A percentile compares a stretch with the other conserved stretches of the same genome.
Conservation (phyloP, 352 stramenopile genomes). For the Globisporangium apiculatum region DNA sequence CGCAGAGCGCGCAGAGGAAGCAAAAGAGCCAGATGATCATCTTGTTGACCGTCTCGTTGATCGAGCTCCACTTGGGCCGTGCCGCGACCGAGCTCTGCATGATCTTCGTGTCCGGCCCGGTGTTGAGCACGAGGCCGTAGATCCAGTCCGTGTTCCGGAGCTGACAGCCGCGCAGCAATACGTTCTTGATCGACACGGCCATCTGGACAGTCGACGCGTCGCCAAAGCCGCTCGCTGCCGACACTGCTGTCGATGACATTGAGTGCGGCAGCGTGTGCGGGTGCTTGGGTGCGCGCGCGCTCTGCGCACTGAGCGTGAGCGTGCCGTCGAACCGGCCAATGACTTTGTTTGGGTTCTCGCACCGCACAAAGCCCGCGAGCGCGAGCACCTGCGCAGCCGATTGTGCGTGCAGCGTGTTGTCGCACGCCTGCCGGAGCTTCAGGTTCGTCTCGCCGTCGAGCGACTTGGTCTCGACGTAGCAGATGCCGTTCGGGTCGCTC, state of each 20-base stretch:
- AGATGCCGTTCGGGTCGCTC: constrained; percentile 45
- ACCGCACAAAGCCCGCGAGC: constrained; percentile 46
- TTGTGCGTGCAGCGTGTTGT: constrained; percentile 43
- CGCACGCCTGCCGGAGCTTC: constrained; percentile 76
- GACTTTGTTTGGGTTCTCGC: constrained; percentile 73
- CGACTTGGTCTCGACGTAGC: constrained; percentile 88
- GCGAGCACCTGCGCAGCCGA: constrained; percentile 26
- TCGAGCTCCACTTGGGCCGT: constrained; percentile 73
- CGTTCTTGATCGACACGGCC: constrained; percentile 77
- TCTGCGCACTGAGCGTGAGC: constrained; percentile 25
- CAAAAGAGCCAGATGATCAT: constrained; percentile 78
- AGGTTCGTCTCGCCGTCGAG: constrained; percentile 92
- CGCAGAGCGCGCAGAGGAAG: constrained; percentile 51
- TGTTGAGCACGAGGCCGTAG: constrained; percentile 88
- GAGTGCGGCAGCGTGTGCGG: constrained; percentile 1
- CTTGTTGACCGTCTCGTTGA: constrained; percentile 74
- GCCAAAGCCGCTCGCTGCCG: neutral
- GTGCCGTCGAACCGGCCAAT: constrained; percentile 77
- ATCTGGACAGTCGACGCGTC: constrained; percentile 22
- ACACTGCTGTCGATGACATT: neutral
- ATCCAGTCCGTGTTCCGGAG: constrained; percentile 89
- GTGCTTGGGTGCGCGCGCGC: constrained; percentile 8
- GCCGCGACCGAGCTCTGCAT: constrained; percentile 67
- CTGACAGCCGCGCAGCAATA: constrained; percentile 82
- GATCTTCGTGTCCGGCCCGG: constrained; percentile 77